Conservation (phyloP, 345 rosid species). For the Camelina hispida region DNA sequence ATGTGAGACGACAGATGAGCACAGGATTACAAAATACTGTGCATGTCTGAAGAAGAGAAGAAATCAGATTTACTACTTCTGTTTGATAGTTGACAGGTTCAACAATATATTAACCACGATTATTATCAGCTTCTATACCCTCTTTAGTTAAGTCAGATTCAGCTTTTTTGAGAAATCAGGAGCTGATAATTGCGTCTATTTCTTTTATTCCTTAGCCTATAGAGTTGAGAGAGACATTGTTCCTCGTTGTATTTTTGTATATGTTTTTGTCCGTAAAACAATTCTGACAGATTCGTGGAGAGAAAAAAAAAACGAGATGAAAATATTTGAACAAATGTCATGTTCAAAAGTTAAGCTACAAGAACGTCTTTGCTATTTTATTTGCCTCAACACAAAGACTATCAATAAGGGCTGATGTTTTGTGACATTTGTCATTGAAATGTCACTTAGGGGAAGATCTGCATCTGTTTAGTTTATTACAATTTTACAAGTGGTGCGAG, state of each 20-base stretch:
- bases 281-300: conserved; percentile 33
- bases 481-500: conserved; percentile 15
- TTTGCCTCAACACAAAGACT: not conserved
- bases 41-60: conserved; percentile 19
- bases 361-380: too few relatives aligned
- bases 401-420: not conserved
- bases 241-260: conserved; percentile 30
- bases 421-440: not conserved
- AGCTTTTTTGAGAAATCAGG: conserved; percentile 22
- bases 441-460: conserved; percentile 4
- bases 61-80: conserved; percentile 9
- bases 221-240: conserved; percentile 1
- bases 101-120: conserved; percentile 33
- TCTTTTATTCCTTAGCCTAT: conserved; percentile 8
- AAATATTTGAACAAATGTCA: not conserved
- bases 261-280: conserved; percentile 36
- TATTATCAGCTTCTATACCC: conserved; percentile 20
- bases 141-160: not conserved
- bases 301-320: not conserved
- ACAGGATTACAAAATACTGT: conserved; percentile 31
- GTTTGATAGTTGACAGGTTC: conserved; percentile 28
- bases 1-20: conserved; percentile 56
- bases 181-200: conserved; percentile 15
- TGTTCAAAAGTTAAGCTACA: not conserved
- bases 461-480: conserved; percentile 18